These are phyloP conservation scores for Neonectria magnoliae DNA, from an alignment of 2,329 filamentous ascomycete genomes.

Conservation along the genomic window DNA sequence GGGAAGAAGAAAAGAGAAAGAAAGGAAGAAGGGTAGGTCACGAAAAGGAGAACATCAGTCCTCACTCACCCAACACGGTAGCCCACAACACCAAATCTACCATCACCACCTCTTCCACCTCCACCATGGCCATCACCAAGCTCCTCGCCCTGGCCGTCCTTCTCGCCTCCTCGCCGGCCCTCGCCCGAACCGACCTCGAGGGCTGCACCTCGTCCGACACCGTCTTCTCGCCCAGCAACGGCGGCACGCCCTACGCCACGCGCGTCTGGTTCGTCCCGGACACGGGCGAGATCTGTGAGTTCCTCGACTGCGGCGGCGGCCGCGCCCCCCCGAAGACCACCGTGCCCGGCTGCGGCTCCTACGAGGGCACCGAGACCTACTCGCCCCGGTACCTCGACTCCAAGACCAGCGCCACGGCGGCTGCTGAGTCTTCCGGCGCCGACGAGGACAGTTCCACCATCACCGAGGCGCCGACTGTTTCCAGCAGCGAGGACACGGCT, in stretches of 20 bases:
- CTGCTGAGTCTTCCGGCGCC: neutral
- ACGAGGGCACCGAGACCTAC: slow-evolving; percentile 66
- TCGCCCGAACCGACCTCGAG: slow-evolving; percentile 56
- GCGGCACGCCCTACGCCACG: slow-evolving; percentile 53
- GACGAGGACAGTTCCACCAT: neutral
- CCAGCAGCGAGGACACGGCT: slow-evolving; percentile 19
- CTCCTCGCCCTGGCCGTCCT: slow-evolving; percentile 40
- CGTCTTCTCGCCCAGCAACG: slow-evolving; percentile 43
- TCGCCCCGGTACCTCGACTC: slow-evolving; percentile 59
- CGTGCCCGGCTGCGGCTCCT: slow-evolving; percentile 67
- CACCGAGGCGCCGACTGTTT: slow-evolving; percentile 32
- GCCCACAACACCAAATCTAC: slow-evolving; percentile 1
- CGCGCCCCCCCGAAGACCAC: slow-evolving; percentile 71
- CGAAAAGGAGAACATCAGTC: neutral
- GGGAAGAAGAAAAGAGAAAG: neutral
- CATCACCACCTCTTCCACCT: neutral
- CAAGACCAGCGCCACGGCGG: slow-evolving; percentile 37
- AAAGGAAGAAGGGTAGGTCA: neutral
- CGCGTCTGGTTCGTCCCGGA: slow-evolving; percentile 69
- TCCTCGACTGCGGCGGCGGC: slow-evolving; percentile 75
- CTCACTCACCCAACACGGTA: slow-evolving; percentile 10
- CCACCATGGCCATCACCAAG: slow-evolving; percentile 40
- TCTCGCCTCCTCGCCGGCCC: slow-evolving; percentile 45
- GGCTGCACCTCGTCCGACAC: slow-evolving; percentile 57
- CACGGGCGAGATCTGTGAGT: slow-evolving; percentile 71